Conservation (phyloP, 2,329 filamentous ascomycete species). For the Fusarium sublunatum region DNA sequence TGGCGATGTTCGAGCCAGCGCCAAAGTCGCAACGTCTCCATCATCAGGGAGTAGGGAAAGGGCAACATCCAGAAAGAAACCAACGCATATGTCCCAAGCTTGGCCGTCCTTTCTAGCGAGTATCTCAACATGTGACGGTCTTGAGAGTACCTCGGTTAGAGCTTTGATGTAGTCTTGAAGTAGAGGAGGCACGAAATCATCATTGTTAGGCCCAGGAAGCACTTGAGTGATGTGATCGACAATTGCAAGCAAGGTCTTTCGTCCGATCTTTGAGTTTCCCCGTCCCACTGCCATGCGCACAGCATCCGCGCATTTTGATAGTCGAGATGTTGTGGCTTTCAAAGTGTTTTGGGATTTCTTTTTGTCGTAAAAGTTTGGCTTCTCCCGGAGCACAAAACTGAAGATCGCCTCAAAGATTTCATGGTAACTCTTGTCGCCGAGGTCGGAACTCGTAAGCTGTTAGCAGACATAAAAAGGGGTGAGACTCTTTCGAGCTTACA, state of each 20-base stretch:
- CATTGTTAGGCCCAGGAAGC: slow-evolving; percentile 70
- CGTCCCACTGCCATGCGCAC: slow-evolving; percentile 78
- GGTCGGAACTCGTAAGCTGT: slow-evolving; percentile 49
- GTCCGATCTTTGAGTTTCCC: slow-evolving; percentile 74
- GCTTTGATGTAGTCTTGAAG: slow-evolving; percentile 82
- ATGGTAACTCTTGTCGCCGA: slow-evolving; percentile 84
- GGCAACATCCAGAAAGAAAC: slow-evolving; percentile 76
- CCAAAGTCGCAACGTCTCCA: slow-evolving; percentile 51
- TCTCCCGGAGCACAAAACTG: slow-evolving; percentile 73
- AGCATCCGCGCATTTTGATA: slow-evolving; percentile 76
- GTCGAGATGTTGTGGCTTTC: slow-evolving; percentile 63
- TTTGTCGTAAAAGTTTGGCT: slow-evolving; percentile 68
- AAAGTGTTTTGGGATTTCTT: slow-evolving; percentile 60
- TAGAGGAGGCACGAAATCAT: slow-evolving; percentile 75
- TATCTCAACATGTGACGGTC: slow-evolving; percentile 83
- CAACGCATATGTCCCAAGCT: slow-evolving; percentile 75
- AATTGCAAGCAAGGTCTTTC: slow-evolving; percentile 81
- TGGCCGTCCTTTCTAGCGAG: slow-evolving; percentile 67
- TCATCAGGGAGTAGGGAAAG: slow-evolving; percentile 59
- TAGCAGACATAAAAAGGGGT: slow-evolving; percentile 2
- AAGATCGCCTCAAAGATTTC: slow-evolving; percentile 86
- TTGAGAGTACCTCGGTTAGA: slow-evolving; percentile 75
- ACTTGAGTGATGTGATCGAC: slow-evolving; percentile 85
- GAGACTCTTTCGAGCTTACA: slow-evolving; percentile 46
- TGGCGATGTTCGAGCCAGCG: slow-evolving; percentile 59